These are phyloP conservation scores for Colletotrichum sp. DNA, from an alignment of 2,329 filamentous ascomycete genomes.

Conservation along the genomic window DNA sequence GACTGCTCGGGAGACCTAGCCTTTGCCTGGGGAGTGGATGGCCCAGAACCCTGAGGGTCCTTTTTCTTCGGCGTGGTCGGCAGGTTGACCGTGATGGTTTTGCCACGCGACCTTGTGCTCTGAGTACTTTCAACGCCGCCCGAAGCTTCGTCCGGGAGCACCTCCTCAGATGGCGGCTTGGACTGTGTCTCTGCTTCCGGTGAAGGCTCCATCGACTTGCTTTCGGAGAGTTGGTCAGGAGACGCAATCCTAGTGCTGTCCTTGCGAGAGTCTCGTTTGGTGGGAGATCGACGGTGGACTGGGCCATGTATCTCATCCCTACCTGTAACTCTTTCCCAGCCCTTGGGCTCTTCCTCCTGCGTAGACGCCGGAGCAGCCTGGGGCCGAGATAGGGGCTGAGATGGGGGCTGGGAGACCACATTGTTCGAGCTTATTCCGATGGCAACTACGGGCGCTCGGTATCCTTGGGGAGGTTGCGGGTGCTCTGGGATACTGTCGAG, in stretches of 20 bases:
- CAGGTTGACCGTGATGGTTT: constrained; percentile 4
- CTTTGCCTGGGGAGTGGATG: not conserved
- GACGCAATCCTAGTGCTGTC: not conserved
- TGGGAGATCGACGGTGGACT: constrained; percentile 8
- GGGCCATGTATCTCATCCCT: constrained; percentile 9
- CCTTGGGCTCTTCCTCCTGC: not conserved
- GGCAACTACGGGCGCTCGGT: not conserved
- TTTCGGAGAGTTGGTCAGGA: not conserved
- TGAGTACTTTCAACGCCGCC: not conserved
- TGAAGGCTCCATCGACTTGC: not conserved
- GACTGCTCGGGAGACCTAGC: not conserved
- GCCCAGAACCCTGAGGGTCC: not conserved
- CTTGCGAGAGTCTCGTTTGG: not conserved
- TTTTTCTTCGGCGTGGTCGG: not conserved
- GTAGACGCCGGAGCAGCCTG: not conserved
- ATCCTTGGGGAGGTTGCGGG: not conserved
- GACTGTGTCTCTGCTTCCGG: constrained; percentile 24
- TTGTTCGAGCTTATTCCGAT: not conserved
- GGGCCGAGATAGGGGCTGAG: not conserved
- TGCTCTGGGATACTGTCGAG: not conserved
- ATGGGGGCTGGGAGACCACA: not conserved
- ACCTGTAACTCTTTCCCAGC: constrained; percentile 1
- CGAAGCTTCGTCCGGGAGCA: constrained; percentile 17
- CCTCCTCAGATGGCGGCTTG: constrained; percentile 34
- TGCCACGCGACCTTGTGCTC: not conserved